Conservation (phyloP, 495 filamentous ascomycete species). For the Glutinoglossum americanum region DNA sequence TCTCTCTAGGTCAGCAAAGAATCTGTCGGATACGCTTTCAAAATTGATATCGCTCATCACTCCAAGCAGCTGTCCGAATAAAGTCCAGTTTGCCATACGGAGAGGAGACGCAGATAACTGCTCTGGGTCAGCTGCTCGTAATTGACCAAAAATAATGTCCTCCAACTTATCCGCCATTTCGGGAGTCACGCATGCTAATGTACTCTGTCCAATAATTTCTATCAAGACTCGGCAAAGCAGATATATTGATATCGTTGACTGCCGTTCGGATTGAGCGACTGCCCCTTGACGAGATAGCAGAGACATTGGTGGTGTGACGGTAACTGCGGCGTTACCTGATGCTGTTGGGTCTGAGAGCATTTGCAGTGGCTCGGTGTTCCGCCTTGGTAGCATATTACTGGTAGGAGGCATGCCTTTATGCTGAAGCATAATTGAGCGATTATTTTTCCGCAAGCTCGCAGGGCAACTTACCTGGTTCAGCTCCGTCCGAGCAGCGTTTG, state of each 20-base stretch:
- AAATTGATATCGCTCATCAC: conserved; percentile 91
- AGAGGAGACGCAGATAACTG: conserved; percentile 56
- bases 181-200: conserved; percentile 51
- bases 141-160: conserved; percentile 80
- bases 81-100: conserved; percentile 80
- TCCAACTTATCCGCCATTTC: conserved; percentile 84
- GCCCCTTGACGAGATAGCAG: conserved; percentile 37
- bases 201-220: conserved; percentile 83
- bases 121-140: conserved; percentile 72
- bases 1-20: conserved; percentile 54
- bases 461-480: conserved; percentile 33
- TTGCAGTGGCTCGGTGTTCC: conserved; percentile 34
- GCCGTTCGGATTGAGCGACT: conserved; percentile 56
- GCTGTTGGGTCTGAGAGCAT: background rate
- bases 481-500: conserved; percentile 35
- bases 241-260: conserved; percentile 82
- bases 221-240: conserved; percentile 83
- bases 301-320: background rate
- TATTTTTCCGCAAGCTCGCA: background rate
- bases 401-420: background rate
- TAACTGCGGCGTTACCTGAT: background rate
- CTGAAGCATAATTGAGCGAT: background rate
- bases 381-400: conserved; percentile 5
- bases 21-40: conserved; percentile 57
- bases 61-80: conserved; percentile 76